A percentile compares a stretch with the other conserved stretches of the same genome.
Conservation (phyloP, 2,329 filamentous ascomycete species). For the Aureobasidium vineae region DNA sequence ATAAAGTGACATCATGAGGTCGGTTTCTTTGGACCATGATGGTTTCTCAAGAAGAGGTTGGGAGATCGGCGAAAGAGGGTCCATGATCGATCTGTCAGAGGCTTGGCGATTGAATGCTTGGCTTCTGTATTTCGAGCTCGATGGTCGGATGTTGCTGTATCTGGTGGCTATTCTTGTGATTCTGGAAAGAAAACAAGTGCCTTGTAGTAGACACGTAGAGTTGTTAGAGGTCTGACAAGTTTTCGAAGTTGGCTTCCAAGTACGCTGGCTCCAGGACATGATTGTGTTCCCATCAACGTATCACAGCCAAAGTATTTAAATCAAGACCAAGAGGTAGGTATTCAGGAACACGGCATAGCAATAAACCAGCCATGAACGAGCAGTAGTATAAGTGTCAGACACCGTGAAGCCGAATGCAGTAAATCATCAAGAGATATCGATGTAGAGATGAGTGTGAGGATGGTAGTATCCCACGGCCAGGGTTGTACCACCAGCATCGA, state of each 20-base stretch:
- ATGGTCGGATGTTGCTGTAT: neutral
- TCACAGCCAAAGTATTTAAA: too few relatives aligned
- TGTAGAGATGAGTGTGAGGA: too few relatives aligned
- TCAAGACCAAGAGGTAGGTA: too few relatives aligned
- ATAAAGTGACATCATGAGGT: slow-evolving; percentile 15
- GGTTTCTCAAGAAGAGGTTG: neutral
- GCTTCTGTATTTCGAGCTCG: neutral
- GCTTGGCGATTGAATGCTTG: slow-evolving; percentile 24
- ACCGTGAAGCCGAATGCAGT: too few relatives aligned
- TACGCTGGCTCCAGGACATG: neutral
- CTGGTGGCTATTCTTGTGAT: neutral
- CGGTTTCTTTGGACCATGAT: slow-evolving; percentile 8
- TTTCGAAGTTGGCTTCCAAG: neutral
- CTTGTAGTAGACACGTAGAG: neutral
- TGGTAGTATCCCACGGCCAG: neutral
- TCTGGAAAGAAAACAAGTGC: neutral
- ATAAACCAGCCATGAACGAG: neutral
- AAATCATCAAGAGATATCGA: neutral
- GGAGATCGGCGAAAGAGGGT: slow-evolving; percentile 4
- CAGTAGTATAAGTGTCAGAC: too few relatives aligned
- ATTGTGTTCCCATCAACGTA: too few relatives aligned
- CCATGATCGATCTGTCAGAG: neutral
- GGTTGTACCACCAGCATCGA: neutral
- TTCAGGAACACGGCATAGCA: neutral
- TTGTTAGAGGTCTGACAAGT: neutral